Base-by-base conservation (phyloP, 352 stramenopile genomes). In the Phytophthora syringae region DNA sequence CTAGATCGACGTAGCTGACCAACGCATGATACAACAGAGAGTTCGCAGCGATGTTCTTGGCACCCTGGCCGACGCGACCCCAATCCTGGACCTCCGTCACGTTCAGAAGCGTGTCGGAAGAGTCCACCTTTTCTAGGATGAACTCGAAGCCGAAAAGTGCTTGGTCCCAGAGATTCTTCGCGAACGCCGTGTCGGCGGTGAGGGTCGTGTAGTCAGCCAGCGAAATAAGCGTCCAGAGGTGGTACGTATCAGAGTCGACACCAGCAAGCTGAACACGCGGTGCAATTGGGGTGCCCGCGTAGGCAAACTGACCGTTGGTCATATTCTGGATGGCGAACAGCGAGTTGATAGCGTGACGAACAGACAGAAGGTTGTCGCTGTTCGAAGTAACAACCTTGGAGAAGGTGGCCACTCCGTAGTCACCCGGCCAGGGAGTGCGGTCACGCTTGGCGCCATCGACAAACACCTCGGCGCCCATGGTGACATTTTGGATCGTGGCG, bases 1-100 rank as follows among this genome's bases (percentile, higher is more conserved):
- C 70, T n/a, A 79, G 18, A 7, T 72, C 47, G 5, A 32, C 40
- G 32, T 67, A 69, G 18, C 32, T 48, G 5, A 44, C 40, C 12
- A 81, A 28, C 3, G 70, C 63, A 7, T 72, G 66, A 18, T 77
- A 82, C 24, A 82, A 43, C 2, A 82, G 52, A 2, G 53, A 70
- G 28, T 77, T 82, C 18, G 66, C 62, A 1, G 67, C 74, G 20
- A 77, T 79, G 25, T 74, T 77, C 56, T 82, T 82, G 57, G 61
- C 74, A 12, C 61, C 60, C n/a, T 79, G 70, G 7, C 67, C 74
- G 2, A 72, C 59, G 25, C 67, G 62, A 7, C 74, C 70, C 74
- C 74, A 82, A 43, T 82, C 74, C 11, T 43, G 56, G 0, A 34
- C 28, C 0, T 22, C 59, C 24, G 74, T 79, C 42, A 82, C 60